Conservation (phyloP, 2,329 filamentous ascomycete species). For the Fonsecaea pugnacius region DNA sequence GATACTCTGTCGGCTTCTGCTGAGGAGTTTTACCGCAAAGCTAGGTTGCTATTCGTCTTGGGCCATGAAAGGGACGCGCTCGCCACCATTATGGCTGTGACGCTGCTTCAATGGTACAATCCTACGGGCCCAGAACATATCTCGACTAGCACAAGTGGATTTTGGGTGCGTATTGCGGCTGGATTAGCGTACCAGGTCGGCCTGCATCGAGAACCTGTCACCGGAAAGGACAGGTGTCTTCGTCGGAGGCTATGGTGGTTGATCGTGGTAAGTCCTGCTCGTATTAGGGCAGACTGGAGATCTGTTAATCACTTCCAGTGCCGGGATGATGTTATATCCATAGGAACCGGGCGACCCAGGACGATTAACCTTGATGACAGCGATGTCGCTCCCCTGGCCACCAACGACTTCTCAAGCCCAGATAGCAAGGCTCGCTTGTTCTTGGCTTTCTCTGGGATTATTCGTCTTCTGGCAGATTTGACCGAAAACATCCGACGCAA, state of each 20-base stretch:
- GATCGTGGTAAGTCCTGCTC: constrained; percentile 20
- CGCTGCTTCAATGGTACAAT: constrained; percentile 34
- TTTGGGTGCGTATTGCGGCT: constrained; percentile 26
- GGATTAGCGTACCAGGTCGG: constrained; percentile 30
- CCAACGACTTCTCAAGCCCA: constrained; percentile 22
- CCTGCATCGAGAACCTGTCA: constrained; percentile 24
- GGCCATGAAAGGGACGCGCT: constrained; percentile 43
- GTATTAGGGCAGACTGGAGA: background rate
- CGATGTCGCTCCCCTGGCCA: constrained; percentile 10
- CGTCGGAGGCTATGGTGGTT: constrained; percentile 31
- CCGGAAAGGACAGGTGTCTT: constrained; percentile 18
- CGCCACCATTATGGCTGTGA: constrained; percentile 42
- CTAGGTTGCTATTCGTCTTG: constrained; percentile 19
- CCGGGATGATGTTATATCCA: constrained; percentile 28
- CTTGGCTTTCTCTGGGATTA: constrained; percentile 22
- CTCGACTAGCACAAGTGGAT: constrained; percentile 27
- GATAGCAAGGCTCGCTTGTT: constrained; percentile 23
- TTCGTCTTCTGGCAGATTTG: constrained; percentile 24
- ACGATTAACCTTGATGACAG: constrained; percentile 24
- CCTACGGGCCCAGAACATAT: constrained; percentile 29
- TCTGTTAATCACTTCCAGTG: constrained; percentile 34
- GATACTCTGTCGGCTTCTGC: background rate
- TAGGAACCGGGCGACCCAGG: constrained; percentile 26
- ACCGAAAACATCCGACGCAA: constrained; percentile 33
- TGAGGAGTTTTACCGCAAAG: constrained; percentile 23